Evolutionary conservation across 306 rosid species (phyloP).

Genomic region (Nissolia schottii): DNA sequence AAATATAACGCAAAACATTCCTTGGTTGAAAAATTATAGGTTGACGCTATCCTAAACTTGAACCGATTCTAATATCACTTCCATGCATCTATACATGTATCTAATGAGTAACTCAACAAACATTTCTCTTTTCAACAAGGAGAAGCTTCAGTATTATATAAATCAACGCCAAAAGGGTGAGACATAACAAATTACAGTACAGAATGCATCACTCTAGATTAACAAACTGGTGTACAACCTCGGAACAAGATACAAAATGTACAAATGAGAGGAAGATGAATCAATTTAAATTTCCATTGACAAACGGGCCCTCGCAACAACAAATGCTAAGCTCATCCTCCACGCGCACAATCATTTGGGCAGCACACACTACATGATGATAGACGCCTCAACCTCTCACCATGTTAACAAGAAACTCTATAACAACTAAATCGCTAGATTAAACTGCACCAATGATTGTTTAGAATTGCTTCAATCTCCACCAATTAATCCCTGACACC

Average conservation of each 20-base stretch:
- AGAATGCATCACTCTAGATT: constrained; percentile 15
- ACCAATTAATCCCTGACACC: neutral
- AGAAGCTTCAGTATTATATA: neutral
- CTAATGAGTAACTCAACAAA: neutral
- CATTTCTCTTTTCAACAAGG: neutral
- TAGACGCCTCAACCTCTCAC: constrained; percentile 25
- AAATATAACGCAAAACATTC: too few species aligned
- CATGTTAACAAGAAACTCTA: constrained; percentile 9
- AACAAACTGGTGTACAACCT: too few species aligned
- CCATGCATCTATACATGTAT: too few species aligned
- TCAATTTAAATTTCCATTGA: constrained; percentile 17
- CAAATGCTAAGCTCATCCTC: neutral
- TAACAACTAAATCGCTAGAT: constrained; percentile 4
- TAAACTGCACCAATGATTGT: neutral
- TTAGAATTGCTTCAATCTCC: constrained; percentile 16
- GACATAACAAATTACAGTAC: constrained; percentile 10
- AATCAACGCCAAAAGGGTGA: neutral
- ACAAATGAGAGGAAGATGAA: constrained; percentile 14
- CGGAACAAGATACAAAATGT: constrained; percentile 16
- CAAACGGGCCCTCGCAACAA: constrained; percentile 16
- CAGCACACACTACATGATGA: constrained; percentile 10
- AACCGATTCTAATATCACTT: too few species aligned
- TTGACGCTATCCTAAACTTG: too few species aligned
- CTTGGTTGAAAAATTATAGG: too few species aligned
- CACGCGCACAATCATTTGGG: constrained; percentile 24